A percentile compares a stretch with the other conserved stretches of the same genome.
phyloP scores from a whole-genome alignment of 2,329 filamentous ascomycete genomes.

The Cytospora piceicola region DNA sequence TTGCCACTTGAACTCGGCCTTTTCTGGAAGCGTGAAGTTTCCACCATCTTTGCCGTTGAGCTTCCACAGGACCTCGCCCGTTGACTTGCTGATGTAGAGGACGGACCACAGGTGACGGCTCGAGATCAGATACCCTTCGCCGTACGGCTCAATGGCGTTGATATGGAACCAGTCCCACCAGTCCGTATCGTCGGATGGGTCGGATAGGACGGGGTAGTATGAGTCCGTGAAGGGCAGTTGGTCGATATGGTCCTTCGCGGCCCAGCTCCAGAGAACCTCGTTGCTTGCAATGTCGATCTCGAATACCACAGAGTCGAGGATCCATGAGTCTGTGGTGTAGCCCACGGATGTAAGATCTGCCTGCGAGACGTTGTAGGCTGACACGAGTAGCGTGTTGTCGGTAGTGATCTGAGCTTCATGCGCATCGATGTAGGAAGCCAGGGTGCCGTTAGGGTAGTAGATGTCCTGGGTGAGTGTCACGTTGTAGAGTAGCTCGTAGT shows the following conservation, averaged over 20 bases:
- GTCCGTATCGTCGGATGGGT: slow-evolving; percentile 36
- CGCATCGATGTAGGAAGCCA: slow-evolving; percentile 34
- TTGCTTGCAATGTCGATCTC: slow-evolving; percentile 55
- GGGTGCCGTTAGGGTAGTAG: slow-evolving; percentile 6
- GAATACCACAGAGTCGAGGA: slow-evolving; percentile 38
- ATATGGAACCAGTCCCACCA: slow-evolving; percentile 61
- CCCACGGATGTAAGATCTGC: slow-evolving; percentile 36
- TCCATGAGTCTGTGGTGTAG: slow-evolving; percentile 35
- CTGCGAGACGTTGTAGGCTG: slow-evolving; percentile 40
- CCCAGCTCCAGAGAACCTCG: slow-evolving; percentile 43
- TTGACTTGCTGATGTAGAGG: slow-evolving; percentile 50
- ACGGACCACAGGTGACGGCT: slow-evolving; percentile 52
- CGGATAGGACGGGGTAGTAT: slow-evolving; percentile 16
- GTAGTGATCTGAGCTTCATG: slow-evolving; percentile 47
- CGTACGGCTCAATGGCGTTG: slow-evolving; percentile 58
- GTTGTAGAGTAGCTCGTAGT: slow-evolving; percentile 38
- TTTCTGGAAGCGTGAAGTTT: slow-evolving; percentile 19
- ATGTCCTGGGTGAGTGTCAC: slow-evolving; percentile 29
- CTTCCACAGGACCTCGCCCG: slow-evolving; percentile 53
- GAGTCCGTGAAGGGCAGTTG: slow-evolving; percentile 21
- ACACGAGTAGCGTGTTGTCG: slow-evolving; percentile 46
- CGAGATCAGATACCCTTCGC: slow-evolving; percentile 55
- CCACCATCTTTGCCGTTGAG: slow-evolving; percentile 31
- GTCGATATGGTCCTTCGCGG: slow-evolving; percentile 19
- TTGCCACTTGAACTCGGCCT: slow-evolving; percentile 21